These are phyloP conservation scores for Solanum lycopersicoides DNA, from an alignment of 257 asterid species.

Conservation along the genomic window DNA sequence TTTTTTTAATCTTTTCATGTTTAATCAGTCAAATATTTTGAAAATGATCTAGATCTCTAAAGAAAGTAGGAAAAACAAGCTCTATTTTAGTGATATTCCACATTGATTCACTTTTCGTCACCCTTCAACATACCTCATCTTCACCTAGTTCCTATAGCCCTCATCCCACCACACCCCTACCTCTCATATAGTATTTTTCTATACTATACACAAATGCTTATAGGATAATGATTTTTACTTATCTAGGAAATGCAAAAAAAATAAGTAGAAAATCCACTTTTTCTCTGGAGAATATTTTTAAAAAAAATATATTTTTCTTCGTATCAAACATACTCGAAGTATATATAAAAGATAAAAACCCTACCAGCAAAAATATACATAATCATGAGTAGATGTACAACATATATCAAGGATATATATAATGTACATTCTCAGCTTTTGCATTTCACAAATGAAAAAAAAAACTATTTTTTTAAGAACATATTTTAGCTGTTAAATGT, in stretches of 20 bases:
- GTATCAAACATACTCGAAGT: background rate
- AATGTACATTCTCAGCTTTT: background rate
- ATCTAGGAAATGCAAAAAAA: too few species aligned
- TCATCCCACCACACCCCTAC: background rate
- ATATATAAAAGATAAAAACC: background rate
- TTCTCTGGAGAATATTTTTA: too few species aligned
- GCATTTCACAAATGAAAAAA: background rate
- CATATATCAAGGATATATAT: background rate
- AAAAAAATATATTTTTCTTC: background rate
- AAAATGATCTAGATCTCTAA: background rate
- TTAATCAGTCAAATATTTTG: background rate
- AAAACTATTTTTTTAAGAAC: too few species aligned
- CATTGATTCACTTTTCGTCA: background rate
- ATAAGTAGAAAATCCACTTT: background rate
- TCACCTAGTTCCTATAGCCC: background rate
- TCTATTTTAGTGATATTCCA: background rate
- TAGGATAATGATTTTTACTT: background rate
- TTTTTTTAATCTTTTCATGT: background rate
- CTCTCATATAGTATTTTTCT: background rate
- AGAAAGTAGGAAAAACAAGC: background rate
- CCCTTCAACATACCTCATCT: background rate
- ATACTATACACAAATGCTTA: background rate
- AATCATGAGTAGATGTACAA: background rate
- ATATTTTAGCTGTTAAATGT: too few species aligned
- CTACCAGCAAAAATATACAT: background rate